phyloP scores from a whole-genome alignment of 805 yeast genomes.

The Lachancea cidri region DNA sequence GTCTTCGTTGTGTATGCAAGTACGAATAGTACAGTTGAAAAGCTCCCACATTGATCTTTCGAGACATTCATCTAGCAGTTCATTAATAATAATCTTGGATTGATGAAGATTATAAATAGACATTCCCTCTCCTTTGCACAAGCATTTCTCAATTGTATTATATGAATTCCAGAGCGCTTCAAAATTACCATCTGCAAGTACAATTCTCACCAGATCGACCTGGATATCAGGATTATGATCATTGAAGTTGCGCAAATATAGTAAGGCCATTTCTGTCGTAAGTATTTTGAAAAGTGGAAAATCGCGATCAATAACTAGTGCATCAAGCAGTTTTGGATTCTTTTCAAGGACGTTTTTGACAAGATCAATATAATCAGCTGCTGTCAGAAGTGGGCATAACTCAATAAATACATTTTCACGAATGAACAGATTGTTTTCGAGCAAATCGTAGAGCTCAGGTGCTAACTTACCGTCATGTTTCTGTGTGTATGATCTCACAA shows the following conservation, averaged over 20 bases:
- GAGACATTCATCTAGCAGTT: not conserved
- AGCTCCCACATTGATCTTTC: not conserved
- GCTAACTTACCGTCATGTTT: constrained; percentile 1
- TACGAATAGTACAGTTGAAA: not conserved
- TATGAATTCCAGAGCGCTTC: constrained; percentile 5
- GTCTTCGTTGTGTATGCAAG: not conserved
- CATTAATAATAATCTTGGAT: not conserved
- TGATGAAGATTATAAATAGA: constrained; percentile 1
- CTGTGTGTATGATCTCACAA: constrained; percentile 10
- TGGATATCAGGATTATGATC: constrained; percentile 8
- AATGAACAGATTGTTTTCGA: not conserved
- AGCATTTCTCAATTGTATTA: constrained; percentile 1
- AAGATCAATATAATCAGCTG: constrained; percentile 4
- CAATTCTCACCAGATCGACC: constrained; percentile 7
- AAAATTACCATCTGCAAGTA: constrained; percentile 5
- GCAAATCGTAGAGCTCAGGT: constrained; percentile 1
- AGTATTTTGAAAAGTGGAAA: constrained; percentile 3
- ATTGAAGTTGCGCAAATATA: not conserved
- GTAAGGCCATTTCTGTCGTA: not conserved
- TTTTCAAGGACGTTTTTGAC: constrained; percentile 6
- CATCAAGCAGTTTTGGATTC: constrained; percentile 5
- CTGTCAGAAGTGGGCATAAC: constrained; percentile 4
- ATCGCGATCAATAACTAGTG: not conserved
- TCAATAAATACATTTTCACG: constrained; percentile 1
- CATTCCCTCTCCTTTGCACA: constrained; percentile 3